Conservation (phyloP, 2,329 filamentous ascomycete genomes). For the Cercospora sp. region DNA sequence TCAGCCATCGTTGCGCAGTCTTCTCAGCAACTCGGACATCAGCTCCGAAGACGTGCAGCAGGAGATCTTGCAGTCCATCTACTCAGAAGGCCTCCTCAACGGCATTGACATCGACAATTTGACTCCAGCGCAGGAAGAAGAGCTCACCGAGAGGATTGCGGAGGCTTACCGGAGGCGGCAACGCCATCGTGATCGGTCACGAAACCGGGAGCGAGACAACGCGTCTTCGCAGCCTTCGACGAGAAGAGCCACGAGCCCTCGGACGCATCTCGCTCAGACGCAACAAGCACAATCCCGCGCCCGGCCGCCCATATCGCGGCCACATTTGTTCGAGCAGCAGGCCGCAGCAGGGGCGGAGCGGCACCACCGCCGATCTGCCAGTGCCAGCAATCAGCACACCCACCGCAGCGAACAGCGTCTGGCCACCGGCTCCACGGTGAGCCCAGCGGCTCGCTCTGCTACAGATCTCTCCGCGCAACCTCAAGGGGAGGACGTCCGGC, state of each 20-base stretch:
- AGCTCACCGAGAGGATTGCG: constrained; percentile 85
- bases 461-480: constrained; percentile 58
- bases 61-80: constrained; percentile 85
- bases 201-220: constrained; percentile 28
- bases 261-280: constrained; percentile 14
- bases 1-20: constrained; percentile 80
- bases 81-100: constrained; percentile 82
- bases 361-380: constrained; percentile 48
- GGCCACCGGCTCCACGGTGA: constrained; percentile 44
- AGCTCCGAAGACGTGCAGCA: constrained; percentile 78
- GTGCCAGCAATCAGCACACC: constrained; percentile 36
- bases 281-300: constrained; percentile 35
- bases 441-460: constrained; percentile 58
- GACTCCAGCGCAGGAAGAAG: constrained; percentile 79
- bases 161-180: constrained; percentile 82
- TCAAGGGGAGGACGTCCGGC: constrained; percentile 25
- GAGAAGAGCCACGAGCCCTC: constrained; percentile 1
- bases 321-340: constrained; percentile 47
- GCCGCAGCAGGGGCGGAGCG: constrained; percentile 35
- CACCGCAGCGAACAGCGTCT: constrained; percentile 32
- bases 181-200: constrained; percentile 49
- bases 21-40: constrained; percentile 77
- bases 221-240: neutral
- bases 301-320: constrained; percentile 49
- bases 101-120: constrained; percentile 87